Evolutionary conservation across 2,329 filamentous ascomycete species (phyloP), one percentile per base, ranked within the genome.

Genomic region (Scytalidium sp.): DNA sequence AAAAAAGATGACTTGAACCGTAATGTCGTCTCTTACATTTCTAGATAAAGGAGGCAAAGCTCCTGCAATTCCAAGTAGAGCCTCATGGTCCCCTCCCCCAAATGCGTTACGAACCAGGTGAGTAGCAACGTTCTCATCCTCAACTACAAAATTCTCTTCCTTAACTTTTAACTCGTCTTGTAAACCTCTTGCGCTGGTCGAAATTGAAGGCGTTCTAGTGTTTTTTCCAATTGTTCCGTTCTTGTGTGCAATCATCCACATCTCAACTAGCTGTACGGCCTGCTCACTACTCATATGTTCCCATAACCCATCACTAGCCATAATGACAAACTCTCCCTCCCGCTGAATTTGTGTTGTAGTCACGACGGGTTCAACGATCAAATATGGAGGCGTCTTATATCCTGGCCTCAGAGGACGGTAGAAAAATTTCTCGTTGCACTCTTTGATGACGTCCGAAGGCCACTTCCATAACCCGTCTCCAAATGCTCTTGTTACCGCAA

Each of bases 1-100:
- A 56, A 90, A 90, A 72, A 94, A 93, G 52, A 93, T 87, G 25
- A 95, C 88, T 68, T 94, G 87, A 15, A 94, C 86, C 0, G 90
- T 94, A 48, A 93, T 75, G 64, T 94, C 90, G 60, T 94, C 90
- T 56, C 87, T 81, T 42, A 69, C 64, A 43, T 64, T 62, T 54
- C 89, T 75, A 36, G 85, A 86, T 57, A 85, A 83, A 0, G 90
- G 89, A 54, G 82, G 82, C 8, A 83, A 81, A 22, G 90, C 75
- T 1, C 87, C 89, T 61, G 93, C 70, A 44, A 90, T 70, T 3
- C 87, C 88, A 56, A 83, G 84, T 20, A 94, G 74, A 75, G 90
- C 81, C 60, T 90, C 85, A 56, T 80, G 76, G 57, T 92, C 81
- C 51, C 81, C 85, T 3, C 90, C 90, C 36, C 90, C 90, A 13